Conservation (phyloP, 2,329 filamentous ascomycete genomes). For the Calycina herbarum region DNA sequence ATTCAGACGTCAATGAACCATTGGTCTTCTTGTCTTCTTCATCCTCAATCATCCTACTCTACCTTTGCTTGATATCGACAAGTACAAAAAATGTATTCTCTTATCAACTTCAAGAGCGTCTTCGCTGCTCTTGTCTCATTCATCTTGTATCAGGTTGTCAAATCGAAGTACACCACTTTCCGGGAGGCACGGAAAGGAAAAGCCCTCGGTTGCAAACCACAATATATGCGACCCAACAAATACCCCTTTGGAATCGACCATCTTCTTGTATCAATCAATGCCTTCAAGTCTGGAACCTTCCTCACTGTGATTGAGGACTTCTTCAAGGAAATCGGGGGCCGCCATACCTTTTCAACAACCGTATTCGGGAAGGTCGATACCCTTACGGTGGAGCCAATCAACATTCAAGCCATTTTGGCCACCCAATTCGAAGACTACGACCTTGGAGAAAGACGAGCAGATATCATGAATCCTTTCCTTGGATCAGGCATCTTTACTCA, state of each 20-base stretch:
- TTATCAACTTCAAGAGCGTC: background rate
- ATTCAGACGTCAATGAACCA: background rate
- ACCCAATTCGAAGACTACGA: slow-evolving; percentile 53
- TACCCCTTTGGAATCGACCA: slow-evolving; percentile 25
- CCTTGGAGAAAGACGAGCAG: slow-evolving; percentile 55
- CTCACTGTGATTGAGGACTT: slow-evolving; percentile 1
- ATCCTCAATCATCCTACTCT: background rate
- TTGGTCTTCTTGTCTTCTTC: background rate
- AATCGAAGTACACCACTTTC: background rate
- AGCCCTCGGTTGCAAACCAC: slow-evolving; percentile 24
- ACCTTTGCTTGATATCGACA: background rate
- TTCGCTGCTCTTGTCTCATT: background rate
- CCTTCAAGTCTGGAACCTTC: background rate
- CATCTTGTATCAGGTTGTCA: background rate
- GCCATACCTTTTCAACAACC: slow-evolving; percentile 26
- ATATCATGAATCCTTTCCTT: slow-evolving; percentile 27
- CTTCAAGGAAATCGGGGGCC: slow-evolving; percentile 22
- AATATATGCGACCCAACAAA: slow-evolving; percentile 24
- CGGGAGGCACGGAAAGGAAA: slow-evolving; percentile 23
- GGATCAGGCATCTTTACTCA: slow-evolving; percentile 37
- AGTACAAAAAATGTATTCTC: background rate
- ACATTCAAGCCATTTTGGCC: slow-evolving; percentile 56
- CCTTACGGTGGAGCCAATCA: slow-evolving; percentile 35
- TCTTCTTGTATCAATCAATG: background rate
- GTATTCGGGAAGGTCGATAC: slow-evolving; percentile 19